These are phyloP conservation scores for Discostella stelligeroides DNA, from an alignment of 108 stramenopile genomes.

Conservation along the genomic window DNA sequence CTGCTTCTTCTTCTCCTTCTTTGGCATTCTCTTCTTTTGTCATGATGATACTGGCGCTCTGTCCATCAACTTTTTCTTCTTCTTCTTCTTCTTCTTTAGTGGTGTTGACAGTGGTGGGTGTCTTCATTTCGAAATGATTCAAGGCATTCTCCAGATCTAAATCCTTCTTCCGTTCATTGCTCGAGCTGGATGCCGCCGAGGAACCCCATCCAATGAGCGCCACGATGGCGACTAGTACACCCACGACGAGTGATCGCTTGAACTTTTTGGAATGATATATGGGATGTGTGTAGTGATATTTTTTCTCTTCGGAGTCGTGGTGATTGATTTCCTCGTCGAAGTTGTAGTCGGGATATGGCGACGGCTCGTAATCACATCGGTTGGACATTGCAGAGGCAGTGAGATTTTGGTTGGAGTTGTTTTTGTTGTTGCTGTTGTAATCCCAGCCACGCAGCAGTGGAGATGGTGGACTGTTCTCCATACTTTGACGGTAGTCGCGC, in stretches of 20 bases:
- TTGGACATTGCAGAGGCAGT: too few species aligned
- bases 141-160: neutral
- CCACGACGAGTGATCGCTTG: neutral
- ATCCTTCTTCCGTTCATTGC: neutral
- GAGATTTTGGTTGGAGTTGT: too few species aligned
- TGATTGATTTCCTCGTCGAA: neutral
- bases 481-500: too few species aligned
- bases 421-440: too few species aligned
- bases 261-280: neutral
- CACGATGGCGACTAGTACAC: neutral
- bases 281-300: conserved; percentile 7
- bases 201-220: neutral
- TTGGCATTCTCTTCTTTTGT: too few species aligned
- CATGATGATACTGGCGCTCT: too few species aligned
- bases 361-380: too few species aligned
- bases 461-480: too few species aligned
- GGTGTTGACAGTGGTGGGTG: too few species aligned
- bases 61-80: too few species aligned
- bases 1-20: neutral
- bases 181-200: neutral
- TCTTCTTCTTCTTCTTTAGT: too few species aligned
- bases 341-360: neutral
- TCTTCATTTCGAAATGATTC: neutral
- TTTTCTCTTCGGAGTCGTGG: neutral
- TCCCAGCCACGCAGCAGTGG: too few species aligned